Percentiles rank a stretch among this genome's conserved stretches.
Evolutionary conservation across 1,284 basidiomycete species (phyloP).

Genomic region (Termitomyces sp.): DNA sequence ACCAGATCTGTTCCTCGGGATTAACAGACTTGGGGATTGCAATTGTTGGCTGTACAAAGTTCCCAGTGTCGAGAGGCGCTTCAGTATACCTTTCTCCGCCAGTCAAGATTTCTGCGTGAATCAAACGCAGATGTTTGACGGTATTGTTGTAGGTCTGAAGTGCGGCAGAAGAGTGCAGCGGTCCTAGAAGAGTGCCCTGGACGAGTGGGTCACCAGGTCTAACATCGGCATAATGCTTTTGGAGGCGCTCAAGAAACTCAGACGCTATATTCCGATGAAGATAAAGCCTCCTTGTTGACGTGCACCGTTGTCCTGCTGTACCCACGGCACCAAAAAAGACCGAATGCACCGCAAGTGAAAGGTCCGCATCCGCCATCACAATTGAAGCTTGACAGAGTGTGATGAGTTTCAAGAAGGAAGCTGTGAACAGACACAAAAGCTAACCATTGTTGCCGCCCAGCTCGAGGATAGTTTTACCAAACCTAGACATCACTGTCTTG

Average conservation of each 20-base stretch:
- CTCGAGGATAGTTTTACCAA: slow-evolving; percentile 85
- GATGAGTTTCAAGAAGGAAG: slow-evolving; percentile 13
- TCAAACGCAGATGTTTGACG: slow-evolving; percentile 56
- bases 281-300: slow-evolving; percentile 86
- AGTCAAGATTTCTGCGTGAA: slow-evolving; percentile 72
- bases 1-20: slow-evolving; percentile 60
- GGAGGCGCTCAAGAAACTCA: slow-evolving; percentile 71
- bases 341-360: slow-evolving; percentile 81
- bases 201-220: slow-evolving; percentile 81
- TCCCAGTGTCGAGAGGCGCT: slow-evolving; percentile 57
- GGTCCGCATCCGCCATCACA: slow-evolving; percentile 90
- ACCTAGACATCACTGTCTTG: slow-evolving; percentile 72
- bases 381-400: slow-evolving; percentile 61
- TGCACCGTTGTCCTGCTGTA: slow-evolving; percentile 93
- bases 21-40: slow-evolving; percentile 59
- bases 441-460: slow-evolving; percentile 93
- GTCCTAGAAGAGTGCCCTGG: slow-evolving; percentile 74
- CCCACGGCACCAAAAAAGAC: slow-evolving; percentile 94
- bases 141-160: slow-evolving; percentile 65
- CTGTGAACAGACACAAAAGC: slow-evolving; percentile 13
- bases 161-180: slow-evolving; percentile 71
- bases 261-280: slow-evolving; percentile 78
- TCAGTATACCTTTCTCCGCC: slow-evolving; percentile 58
- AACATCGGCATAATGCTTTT: slow-evolving; percentile 66
- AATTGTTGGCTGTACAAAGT: slow-evolving; percentile 88